Evolutionary conservation across 169 alveolate genomes (phyloP).

Genomic region (Blepharisma undulans): DNA sequence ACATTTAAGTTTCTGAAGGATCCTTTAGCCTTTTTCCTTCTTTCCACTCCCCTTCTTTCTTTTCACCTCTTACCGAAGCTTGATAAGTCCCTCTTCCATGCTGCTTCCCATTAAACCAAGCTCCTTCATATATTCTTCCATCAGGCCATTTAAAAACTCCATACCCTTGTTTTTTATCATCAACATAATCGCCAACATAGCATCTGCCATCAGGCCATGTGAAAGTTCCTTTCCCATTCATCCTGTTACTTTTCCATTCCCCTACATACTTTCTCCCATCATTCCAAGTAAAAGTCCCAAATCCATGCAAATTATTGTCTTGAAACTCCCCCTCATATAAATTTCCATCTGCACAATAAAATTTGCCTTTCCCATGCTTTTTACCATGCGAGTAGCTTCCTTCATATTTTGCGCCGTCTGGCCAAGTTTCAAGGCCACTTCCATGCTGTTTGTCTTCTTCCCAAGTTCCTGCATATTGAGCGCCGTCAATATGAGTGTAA

Average conservation of each 20-base stretch:
- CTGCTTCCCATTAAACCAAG: conserved; percentile 72
- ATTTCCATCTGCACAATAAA: conserved; percentile 67
- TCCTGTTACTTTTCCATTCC: conserved; percentile 63
- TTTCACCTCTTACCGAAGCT: conserved; percentile 29
- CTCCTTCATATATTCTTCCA: conserved; percentile 73
- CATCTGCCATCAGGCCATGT: conserved; percentile 76
- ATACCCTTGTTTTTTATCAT: conserved; percentile 77
- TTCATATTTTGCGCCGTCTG: conserved; percentile 78
- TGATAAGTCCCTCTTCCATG: conserved; percentile 73
- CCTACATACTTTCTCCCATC: conserved; percentile 77
- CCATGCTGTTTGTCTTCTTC: conserved; percentile 79
- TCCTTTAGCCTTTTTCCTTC: conserved; percentile 68
- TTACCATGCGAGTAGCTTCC: conserved; percentile 74
- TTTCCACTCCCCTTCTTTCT: conserved; percentile 72
- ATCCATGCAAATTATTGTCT: conserved; percentile 71
- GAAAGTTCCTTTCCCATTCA: conserved; percentile 76
- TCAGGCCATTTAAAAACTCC: conserved; percentile 80
- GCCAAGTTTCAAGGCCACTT: conserved; percentile 75
- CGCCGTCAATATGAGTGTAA: conserved; percentile 80
- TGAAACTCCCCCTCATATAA: conserved; percentile 67
- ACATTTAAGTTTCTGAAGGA: neutral
- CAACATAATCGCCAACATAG: conserved; percentile 69
- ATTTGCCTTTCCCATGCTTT: conserved; percentile 79
- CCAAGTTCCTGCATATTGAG: conserved; percentile 75
- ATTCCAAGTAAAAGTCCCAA: conserved; percentile 67